These are phyloP conservation scores for Apophysomyces elegans DNA, from an alignment of 371 early-diverging fungal genomes.

Conservation along the genomic window DNA sequence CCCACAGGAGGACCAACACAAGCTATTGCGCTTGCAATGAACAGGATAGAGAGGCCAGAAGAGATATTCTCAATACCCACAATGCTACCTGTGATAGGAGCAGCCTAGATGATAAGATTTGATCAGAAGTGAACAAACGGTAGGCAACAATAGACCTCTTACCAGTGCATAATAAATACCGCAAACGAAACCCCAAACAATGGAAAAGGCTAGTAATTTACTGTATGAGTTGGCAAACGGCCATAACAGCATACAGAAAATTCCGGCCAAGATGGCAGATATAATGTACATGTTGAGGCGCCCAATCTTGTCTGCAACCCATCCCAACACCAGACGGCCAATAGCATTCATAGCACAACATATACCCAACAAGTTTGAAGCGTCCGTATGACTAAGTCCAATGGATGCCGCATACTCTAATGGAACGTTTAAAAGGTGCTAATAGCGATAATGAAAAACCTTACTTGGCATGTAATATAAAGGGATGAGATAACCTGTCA, in stretches of 20 bases:
- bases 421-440: background rate
- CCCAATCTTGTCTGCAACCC: constrained; percentile 67
- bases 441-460: background rate
- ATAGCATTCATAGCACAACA: constrained; percentile 52
- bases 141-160: background rate
- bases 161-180: constrained; percentile 43
- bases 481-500: constrained; percentile 41
- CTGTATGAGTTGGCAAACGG: constrained; percentile 56
- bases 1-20: constrained; percentile 40
- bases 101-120: constrained; percentile 29
- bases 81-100: constrained; percentile 58
- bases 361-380: constrained; percentile 36
- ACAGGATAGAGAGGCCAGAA: constrained; percentile 59
- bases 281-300: constrained; percentile 47
- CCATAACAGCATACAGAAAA: constrained; percentile 57
- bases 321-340: constrained; percentile 70
- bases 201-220: constrained; percentile 50
- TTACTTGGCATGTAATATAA: constrained; percentile 45
- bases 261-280: constrained; percentile 32
- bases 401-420: constrained; percentile 33
- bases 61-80: constrained; percentile 57
- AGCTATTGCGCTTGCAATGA: constrained; percentile 45
- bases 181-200: constrained; percentile 50
- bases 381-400: constrained; percentile 25
- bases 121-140: background rate